Evolutionary conservation across 192 early-diverging fungal genomes (phyloP).

Genomic region (Coemansia sp.): DNA sequence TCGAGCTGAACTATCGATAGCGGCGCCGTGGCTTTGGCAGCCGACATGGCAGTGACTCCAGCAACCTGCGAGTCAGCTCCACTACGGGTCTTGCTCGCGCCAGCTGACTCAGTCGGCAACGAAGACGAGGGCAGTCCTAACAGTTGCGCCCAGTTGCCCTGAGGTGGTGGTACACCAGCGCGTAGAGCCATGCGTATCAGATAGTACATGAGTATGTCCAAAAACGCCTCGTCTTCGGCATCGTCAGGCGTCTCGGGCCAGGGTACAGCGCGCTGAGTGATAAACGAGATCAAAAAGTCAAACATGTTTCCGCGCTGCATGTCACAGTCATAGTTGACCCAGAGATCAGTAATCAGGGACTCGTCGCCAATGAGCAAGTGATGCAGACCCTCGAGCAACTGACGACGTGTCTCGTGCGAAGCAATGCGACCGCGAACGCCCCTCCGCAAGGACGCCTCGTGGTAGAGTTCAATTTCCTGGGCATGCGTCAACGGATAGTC

Average conservation of each 20-base stretch:
- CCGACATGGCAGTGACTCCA: neutral
- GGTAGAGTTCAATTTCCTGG: conserved; percentile 47
- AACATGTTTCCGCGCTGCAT: conserved; percentile 80
- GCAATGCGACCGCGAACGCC: conserved; percentile 55
- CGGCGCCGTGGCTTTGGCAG: neutral
- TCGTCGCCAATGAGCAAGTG: conserved; percentile 67
- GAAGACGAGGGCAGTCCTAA: conserved; percentile 21
- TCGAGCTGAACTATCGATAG: conserved; percentile 30
- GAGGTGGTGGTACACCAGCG: conserved; percentile 36
- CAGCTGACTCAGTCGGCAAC: neutral
- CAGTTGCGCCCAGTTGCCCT: conserved; percentile 32
- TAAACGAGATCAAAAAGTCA: conserved; percentile 60
- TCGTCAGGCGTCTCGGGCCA: conserved; percentile 26
- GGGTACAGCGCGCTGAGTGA: conserved; percentile 46
- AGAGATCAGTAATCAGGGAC: conserved; percentile 82
- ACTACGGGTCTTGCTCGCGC: neutral
- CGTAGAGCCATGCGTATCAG: conserved; percentile 44
- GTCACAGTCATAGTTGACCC: conserved; percentile 94
- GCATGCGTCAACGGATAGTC: conserved; percentile 34
- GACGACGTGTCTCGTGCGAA: conserved; percentile 79
- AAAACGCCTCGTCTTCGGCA: conserved; percentile 41
- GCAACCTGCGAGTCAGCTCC: neutral
- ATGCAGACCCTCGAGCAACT: conserved; percentile 76
- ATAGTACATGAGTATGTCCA: conserved; percentile 49
- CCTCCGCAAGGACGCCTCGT: conserved; percentile 30